Evolutionary conservation across 2,329 filamentous ascomycete species (phyloP).

Genomic region (Elsinoe fawcettii): DNA sequence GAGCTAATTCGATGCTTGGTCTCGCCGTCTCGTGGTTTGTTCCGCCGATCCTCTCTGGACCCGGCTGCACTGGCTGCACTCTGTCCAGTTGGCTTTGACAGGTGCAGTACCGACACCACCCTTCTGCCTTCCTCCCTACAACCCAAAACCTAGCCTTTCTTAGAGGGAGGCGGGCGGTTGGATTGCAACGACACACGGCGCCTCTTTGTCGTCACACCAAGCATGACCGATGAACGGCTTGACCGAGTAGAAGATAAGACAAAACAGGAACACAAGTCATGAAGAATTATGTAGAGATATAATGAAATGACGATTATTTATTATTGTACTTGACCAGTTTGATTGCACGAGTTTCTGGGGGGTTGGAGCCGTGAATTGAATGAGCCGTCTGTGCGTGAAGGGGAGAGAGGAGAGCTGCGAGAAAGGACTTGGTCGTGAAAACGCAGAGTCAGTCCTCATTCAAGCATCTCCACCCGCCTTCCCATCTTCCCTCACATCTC

Average conservation of each 20-base stretch:
- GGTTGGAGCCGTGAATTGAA: constrained; percentile 2
- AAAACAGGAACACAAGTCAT: not conserved
- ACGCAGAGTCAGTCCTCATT: no score
- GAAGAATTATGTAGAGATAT: not conserved
- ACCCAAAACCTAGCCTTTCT: not conserved
- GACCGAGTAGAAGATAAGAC: not conserved
- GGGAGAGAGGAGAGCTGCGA: not conserved
- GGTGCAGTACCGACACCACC: not conserved
- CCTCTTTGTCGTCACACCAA: constrained; percentile 7
- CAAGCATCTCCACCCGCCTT: constrained; percentile 17
- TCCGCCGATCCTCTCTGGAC: no score
- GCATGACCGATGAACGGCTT: not conserved
- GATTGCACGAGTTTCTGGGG: constrained; percentile 7
- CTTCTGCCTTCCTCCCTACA: not conserved
- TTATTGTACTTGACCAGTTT: not conserved
- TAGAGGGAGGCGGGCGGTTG: constrained; percentile 3
- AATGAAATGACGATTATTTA: not conserved
- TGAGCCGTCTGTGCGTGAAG: not conserved
- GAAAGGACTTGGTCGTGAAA: no score
- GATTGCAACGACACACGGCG: constrained; percentile 8
- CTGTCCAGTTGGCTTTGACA: constrained; percentile 3
- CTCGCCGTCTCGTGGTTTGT: constrained; percentile 8
- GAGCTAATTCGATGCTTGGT: not conserved
- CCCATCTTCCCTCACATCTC: not conserved
- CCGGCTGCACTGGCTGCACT: not conserved